Percentiles rank a stretch among this genome's conserved stretches.
Conservation (phyloP, 768 basidiomycete species). For the Leccinellum rugosiceps region DNA sequence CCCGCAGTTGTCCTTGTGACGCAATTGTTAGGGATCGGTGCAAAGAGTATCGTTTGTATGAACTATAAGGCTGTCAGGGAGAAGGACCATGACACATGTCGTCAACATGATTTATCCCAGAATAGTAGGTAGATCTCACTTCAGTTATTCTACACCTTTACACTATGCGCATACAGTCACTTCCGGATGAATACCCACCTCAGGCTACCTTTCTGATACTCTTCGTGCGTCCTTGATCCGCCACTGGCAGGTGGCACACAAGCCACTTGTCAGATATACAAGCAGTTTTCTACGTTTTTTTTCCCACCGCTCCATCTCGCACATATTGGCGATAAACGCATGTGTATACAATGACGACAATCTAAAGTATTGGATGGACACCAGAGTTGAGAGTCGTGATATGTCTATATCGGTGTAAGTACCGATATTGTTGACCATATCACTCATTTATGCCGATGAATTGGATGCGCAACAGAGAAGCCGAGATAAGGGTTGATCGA, state of each 20-base stretch:
- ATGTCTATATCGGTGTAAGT: constrained; percentile 83
- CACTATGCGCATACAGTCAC: constrained; percentile 27
- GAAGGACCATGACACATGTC: constrained; percentile 79
- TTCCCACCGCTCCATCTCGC: constrained; percentile 74
- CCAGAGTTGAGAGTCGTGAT: constrained; percentile 52
- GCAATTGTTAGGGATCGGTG: constrained; percentile 80
- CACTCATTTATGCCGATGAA: not conserved
- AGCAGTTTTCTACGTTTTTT: constrained; percentile 71
- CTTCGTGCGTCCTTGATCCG: constrained; percentile 75
- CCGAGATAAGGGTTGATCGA: constrained; percentile 70
- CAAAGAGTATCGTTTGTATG: constrained; percentile 72
- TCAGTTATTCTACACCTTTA: not conserved
- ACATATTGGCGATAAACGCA: constrained; percentile 84
- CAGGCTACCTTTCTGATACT: constrained; percentile 54
- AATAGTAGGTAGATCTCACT: constrained; percentile 47
- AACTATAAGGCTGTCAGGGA: constrained; percentile 68
- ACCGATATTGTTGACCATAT: not conserved
- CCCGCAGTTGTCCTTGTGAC: constrained; percentile 70
- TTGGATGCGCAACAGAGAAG: constrained; percentile 45
- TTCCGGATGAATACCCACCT: constrained; percentile 36
- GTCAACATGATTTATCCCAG: constrained; percentile 86
- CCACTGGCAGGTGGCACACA: constrained; percentile 85
- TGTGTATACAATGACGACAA: constrained; percentile 75
- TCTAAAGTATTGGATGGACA: constrained; percentile 72
- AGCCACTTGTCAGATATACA: constrained; percentile 82